Conservation (phyloP, 768 basidiomycete species). For the Boletus subcaerulescens region DNA sequence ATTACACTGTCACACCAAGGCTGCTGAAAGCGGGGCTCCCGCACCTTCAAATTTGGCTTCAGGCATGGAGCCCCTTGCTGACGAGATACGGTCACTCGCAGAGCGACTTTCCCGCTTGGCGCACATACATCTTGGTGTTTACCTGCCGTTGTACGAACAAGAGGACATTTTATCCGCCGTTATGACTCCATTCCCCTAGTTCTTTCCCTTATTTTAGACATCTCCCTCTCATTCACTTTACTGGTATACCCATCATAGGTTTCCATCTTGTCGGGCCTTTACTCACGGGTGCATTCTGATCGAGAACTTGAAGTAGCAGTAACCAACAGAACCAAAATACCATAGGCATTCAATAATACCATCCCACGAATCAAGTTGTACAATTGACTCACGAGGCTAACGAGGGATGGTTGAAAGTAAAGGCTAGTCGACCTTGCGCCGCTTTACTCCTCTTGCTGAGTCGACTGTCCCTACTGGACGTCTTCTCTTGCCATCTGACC, state of each 20-base stretch:
- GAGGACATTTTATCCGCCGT: slow-evolving; percentile 39
- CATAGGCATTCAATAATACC: slow-evolving; percentile 29
- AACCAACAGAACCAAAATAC: slow-evolving; percentile 29
- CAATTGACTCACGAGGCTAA: neutral
- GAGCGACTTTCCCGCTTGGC: slow-evolving; percentile 73
- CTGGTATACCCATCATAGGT: slow-evolving; percentile 29
- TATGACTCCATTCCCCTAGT: slow-evolving; percentile 16
- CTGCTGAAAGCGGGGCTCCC: slow-evolving; percentile 19
- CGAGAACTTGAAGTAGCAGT: slow-evolving; percentile 27
- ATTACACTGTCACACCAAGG: slow-evolving; percentile 28
- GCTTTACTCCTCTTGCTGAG: slow-evolving; percentile 15
- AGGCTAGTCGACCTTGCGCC: slow-evolving; percentile 19
- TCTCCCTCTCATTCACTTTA: slow-evolving; percentile 14
- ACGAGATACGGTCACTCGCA: slow-evolving; percentile 62
- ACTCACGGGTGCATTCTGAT: slow-evolving; percentile 24
- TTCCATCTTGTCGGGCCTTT: slow-evolving; percentile 26
- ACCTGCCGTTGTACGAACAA: slow-evolving; percentile 73
- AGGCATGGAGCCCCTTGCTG: slow-evolving; percentile 70
- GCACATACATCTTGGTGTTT: slow-evolving; percentile 71
- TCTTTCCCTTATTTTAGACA: slow-evolving; percentile 23
- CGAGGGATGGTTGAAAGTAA: neutral
- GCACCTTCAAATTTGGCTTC: slow-evolving; percentile 32
- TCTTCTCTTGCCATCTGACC: slow-evolving; percentile 12
- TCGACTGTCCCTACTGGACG: slow-evolving; percentile 14
- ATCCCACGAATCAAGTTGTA: neutral